A percentile compares a stretch with the other conserved stretches of the same genome.
phyloP scores from a whole-genome alignment of 306 rosid genomes.

The Vachellia pachyceras region DNA sequence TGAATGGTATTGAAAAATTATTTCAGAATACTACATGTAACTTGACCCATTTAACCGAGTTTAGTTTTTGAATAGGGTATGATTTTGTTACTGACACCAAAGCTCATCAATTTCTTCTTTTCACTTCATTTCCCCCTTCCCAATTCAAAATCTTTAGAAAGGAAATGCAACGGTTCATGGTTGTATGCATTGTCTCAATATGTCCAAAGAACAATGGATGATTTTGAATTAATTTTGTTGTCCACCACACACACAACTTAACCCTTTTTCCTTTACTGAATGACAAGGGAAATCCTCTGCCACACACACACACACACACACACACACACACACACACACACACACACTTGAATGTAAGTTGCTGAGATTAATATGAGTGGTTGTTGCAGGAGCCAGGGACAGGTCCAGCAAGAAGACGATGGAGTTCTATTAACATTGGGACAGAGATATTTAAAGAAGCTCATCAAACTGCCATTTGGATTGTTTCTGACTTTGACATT shows the following conservation, averaged over 20 bases:
- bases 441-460: slow-evolving; percentile 43
- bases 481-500: slow-evolving; percentile 36
- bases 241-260: no score
- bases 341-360: background rate
- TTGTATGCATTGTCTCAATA: background rate
- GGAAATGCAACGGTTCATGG: background rate
- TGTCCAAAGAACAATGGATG: background rate
- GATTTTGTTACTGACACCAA: background rate
- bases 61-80: background rate
- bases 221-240: background rate
- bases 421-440: slow-evolving; percentile 38
- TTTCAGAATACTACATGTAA: no score
- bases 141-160: slow-evolving; percentile 13
- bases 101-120: background rate
- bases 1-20: no score
- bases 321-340: no score
- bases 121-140: background rate
- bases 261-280: no score
- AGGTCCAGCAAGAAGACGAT: slow-evolving; percentile 30
- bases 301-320: no score
- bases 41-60: background rate
- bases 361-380: background rate
- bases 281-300: no score
- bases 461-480: slow-evolving; percentile 39
- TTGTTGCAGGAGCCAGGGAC: slow-evolving; percentile 38